phyloP scores from a whole-genome alignment of 2,329 filamentous ascomycete species.

The Cladosporium oxysporum region DNA sequence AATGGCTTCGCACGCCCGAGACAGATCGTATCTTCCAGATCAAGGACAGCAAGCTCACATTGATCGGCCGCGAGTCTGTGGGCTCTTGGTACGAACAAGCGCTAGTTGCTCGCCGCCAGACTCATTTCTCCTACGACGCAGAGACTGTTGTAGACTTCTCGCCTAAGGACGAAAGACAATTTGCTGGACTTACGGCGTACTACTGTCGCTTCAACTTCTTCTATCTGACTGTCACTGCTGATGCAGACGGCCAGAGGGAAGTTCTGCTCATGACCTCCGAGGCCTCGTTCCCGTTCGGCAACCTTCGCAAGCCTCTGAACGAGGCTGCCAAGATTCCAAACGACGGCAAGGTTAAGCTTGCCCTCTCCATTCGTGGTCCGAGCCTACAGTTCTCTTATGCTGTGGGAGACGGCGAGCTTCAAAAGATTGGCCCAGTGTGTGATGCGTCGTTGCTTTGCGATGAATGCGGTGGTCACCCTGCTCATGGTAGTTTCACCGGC shows the following conservation, averaged over 20 bases:
- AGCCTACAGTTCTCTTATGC: conserved; percentile 17
- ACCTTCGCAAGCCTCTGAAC: conserved; percentile 10
- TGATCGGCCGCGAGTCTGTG: conserved; percentile 15
- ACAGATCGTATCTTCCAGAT: conserved; percentile 16
- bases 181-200: conserved; percentile 19
- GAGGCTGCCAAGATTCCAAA: conserved; percentile 13
- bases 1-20: conserved; percentile 20
- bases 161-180: conserved; percentile 19
- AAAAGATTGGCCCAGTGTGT: conserved; percentile 14
- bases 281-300: conserved; percentile 12
- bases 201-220: conserved; percentile 22
- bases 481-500: conserved; percentile 19
- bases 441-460: conserved; percentile 18
- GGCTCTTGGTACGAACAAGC: conserved; percentile 18
- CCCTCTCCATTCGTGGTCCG: conserved; percentile 11
- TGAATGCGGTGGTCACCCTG: conserved; percentile 17
- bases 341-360: conserved; percentile 19
- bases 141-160: conserved; percentile 19
- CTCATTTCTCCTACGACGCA: conserved; percentile 19
- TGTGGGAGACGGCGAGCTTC: conserved; percentile 9
- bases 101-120: conserved; percentile 17
- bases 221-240: conserved; percentile 13
- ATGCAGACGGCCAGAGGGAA: conserved; percentile 18
- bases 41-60: conserved; percentile 1
- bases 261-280: conserved; percentile 18